Evolutionary conservation across 1,284 basidiomycete genomes (phyloP).

Genomic region (Fomes fomentarius): DNA sequence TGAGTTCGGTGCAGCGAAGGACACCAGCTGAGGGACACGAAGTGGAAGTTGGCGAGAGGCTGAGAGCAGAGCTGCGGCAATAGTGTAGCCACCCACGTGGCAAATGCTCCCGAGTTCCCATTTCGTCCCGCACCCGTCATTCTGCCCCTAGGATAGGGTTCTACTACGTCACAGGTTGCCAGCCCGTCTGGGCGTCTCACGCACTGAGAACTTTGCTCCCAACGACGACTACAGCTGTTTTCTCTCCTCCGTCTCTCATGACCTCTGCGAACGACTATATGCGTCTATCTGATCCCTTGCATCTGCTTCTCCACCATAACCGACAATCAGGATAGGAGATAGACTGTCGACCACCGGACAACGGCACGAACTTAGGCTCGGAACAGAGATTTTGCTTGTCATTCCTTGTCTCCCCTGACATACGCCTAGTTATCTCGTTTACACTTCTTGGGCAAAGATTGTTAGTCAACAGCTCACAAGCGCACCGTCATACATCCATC

Average conservation of each 20-base stretch:
- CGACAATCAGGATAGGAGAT: neutral
- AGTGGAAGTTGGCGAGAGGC: neutral
- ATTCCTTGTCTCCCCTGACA: neutral
- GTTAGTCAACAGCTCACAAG: constrained; percentile 7
- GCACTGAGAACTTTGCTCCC: neutral
- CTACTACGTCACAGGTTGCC: neutral
- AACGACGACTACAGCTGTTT: neutral
- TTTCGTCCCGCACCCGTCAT: neutral
- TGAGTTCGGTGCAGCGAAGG: too few species aligned
- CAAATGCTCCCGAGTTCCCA: constrained; percentile 15
- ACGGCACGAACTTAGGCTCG: neutral
- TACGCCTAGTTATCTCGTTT: neutral
- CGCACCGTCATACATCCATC: constrained; percentile 7
- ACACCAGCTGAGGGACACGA: neutral
- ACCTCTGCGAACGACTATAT: neutral
- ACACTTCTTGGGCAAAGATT: constrained; percentile 4
- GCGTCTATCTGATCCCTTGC: neutral
- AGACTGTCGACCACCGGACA: neutral
- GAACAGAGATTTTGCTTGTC: neutral
- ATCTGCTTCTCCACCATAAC: neutral
- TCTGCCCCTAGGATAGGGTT: neutral
- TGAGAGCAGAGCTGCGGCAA: neutral
- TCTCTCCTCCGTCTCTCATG: neutral
- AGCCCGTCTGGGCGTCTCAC: neutral
- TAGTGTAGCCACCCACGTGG: constrained; percentile 12